Base-by-base conservation (phyloP, 192 early-diverging fungal species). In the Funneliformis geosporum region DNA sequence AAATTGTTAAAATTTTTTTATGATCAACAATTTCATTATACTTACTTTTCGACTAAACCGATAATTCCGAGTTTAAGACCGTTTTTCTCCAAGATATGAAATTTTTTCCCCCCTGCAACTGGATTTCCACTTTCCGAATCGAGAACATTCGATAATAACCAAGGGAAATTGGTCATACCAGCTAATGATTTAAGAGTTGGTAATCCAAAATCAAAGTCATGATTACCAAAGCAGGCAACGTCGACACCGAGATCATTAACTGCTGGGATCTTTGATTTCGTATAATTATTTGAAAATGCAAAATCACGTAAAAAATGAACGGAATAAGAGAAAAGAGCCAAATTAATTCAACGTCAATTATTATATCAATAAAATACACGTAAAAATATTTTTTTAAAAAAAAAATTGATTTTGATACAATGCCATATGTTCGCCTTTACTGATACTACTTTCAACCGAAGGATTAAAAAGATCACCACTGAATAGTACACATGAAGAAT, bases 181-280 rank as follows among this genome's bases (percentile, higher is more conserved):
- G 89, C 81, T 43, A 92, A 81, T 28, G 60, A 70, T 64, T 87
- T 85, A 43, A 92, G 80, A 11, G 80, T 83, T 39, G 88, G 86
- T 1, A 91, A 73, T 6, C 92, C 92, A 64, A 91, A 92, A 83
- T 94, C 92, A 84, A 92, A 92, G 82, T 92, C 91, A 83, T 92
- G 92, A 86, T 94, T 94, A n/a, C 92, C 92, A 33, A 88, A 78
- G 27, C 86, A 87, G 5, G 92, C 82, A 2, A 85, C 91, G 33
- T 90, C 86, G 33, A 94, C 87, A 16, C 79, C 79, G 10, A 92
- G 82, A n/a, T 76, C 60, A 78, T 93, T 94, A 21, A 93, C 71
- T 0, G 90, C 83, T 0, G 87, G 88, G 1, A 84, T 60, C 87
- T 79, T 60, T 50, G 7, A 39, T 64, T 47, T 11, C 42, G 21